phyloP scores from a whole-genome alignment of 2,329 filamentous ascomycete species.

The Stemphylium lycopersici region DNA sequence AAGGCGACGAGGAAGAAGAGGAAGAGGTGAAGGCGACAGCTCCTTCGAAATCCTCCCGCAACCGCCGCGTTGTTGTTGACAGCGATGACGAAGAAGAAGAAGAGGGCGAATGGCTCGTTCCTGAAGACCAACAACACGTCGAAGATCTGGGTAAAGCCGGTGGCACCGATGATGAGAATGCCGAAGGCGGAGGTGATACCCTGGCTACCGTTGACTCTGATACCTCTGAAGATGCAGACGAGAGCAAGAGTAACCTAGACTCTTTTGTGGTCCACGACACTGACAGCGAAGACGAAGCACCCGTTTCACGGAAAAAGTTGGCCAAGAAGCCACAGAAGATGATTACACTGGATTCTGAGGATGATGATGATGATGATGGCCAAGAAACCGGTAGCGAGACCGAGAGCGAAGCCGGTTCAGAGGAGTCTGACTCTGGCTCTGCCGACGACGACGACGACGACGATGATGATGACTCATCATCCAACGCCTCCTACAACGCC shows the following conservation, averaged over 20 bases:
- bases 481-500: slow-evolving; percentile 50
- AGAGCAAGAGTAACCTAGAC: slow-evolving; percentile 46
- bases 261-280: slow-evolving; percentile 48
- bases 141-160: slow-evolving; percentile 75
- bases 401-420: slow-evolving; percentile 49
- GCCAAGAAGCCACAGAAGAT: slow-evolving; percentile 54
- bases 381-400: slow-evolving; percentile 47
- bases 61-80: slow-evolving; percentile 60
- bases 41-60: slow-evolving; percentile 28
- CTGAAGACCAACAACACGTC: slow-evolving; percentile 66
- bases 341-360: slow-evolving; percentile 60
- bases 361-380: slow-evolving; percentile 39
- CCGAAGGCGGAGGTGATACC: slow-evolving; percentile 83
- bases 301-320: slow-evolving; percentile 33
- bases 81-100: slow-evolving; percentile 69
- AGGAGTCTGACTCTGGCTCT: background rate
- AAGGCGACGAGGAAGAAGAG: slow-evolving; percentile 18
- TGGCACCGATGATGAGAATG: slow-evolving; percentile 86
- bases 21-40: slow-evolving; percentile 23
- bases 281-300: slow-evolving; percentile 48
- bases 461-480: slow-evolving; percentile 38
- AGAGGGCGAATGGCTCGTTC: slow-evolving; percentile 80
- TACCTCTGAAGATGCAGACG: slow-evolving; percentile 64
- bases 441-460: slow-evolving; percentile 27
- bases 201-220: slow-evolving; percentile 75